phyloP scores from a whole-genome alignment of 163 green algal species.

The Scenedesmus sp. region DNA sequence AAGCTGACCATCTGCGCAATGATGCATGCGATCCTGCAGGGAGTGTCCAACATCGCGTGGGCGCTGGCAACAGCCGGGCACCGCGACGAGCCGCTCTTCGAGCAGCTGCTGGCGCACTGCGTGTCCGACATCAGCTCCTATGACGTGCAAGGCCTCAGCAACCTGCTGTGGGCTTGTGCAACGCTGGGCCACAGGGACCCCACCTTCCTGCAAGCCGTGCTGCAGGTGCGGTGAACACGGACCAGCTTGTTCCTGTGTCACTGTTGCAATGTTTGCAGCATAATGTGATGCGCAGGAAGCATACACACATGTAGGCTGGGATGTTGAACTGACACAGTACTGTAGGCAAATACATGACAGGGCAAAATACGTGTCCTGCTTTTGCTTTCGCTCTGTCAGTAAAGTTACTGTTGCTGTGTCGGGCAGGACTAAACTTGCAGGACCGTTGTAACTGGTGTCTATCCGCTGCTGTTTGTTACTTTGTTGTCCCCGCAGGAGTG shows the following conservation, averaged over 20 bases:
- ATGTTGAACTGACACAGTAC: too few relatives aligned
- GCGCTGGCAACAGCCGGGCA: constrained; percentile 70
- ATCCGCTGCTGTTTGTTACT: background rate
- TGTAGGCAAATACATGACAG: too few relatives aligned
- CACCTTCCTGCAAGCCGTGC: constrained; percentile 33
- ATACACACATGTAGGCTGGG: too few relatives aligned
- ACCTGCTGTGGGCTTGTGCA: constrained; percentile 62
- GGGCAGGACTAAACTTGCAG: too few relatives aligned
- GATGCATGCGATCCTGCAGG: constrained; percentile 67
- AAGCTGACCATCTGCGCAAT: background rate
- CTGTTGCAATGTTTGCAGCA: too few relatives aligned
- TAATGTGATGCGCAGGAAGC: too few relatives aligned
- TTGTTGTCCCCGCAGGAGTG: constrained; percentile 28
- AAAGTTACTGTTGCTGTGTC: too few relatives aligned
- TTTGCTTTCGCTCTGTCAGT: too few relatives aligned
- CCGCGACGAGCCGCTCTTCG: constrained; percentile 58
- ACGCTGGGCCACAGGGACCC: constrained; percentile 51
- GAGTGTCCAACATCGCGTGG: constrained; percentile 82
- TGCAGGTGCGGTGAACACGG: background rate
- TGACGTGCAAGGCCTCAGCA: constrained; percentile 71
- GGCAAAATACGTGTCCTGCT: too few relatives aligned
- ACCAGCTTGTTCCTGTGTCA: too few relatives aligned
- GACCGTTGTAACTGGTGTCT: background rate
- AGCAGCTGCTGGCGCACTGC: constrained; percentile 59
- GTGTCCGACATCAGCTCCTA: constrained; percentile 61